Percentiles rank a stretch among this genome's conserved stretches.
phyloP scores from a whole-genome alignment of 345 rosid species.

The Citrus unshiu region DNA sequence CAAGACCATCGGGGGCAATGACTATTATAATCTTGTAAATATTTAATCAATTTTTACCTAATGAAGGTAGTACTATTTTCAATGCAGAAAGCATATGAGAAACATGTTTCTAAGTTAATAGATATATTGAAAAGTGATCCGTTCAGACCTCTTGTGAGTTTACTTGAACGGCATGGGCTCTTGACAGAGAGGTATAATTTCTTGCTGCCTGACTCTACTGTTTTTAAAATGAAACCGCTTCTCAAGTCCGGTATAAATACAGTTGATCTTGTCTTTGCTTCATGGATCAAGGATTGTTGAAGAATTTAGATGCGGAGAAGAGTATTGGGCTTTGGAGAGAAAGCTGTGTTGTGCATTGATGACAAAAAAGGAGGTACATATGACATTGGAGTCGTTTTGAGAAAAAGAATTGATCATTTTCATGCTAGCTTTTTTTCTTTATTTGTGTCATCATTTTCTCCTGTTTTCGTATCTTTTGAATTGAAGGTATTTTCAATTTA shows the following conservation, averaged over 20 bases:
- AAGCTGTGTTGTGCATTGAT: constrained; percentile 67
- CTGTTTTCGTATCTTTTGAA: not conserved
- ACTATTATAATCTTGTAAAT: not conserved
- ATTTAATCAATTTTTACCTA: constrained; percentile 10
- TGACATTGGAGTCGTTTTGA: not conserved
- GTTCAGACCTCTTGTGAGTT: constrained; percentile 43
- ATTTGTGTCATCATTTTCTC: not conserved
- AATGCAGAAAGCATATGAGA: constrained; percentile 32
- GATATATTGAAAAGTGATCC: constrained; percentile 43
- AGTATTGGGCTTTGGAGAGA: constrained; percentile 91
- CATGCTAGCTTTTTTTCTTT: not conserved
- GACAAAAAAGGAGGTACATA: constrained; percentile 42
- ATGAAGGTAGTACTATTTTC: constrained; percentile 15
- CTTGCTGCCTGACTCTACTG: not conserved
- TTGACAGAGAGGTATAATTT: constrained; percentile 52
- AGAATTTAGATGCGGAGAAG: constrained; percentile 68
- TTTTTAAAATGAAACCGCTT: not conserved
- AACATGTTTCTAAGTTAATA: constrained; percentile 23
- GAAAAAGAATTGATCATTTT: not conserved
- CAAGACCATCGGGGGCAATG: not conserved
- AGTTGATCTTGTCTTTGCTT: not conserved
- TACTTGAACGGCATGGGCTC: constrained; percentile 58
- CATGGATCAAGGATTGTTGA: constrained; percentile 48
- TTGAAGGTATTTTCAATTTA: not conserved
- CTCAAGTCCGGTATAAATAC: not conserved